Evolutionary conservation across 2,329 filamentous ascomycete species (phyloP), one percentile per base, ranked within the genome.

Genomic region (Zymoseptoria crescenta): DNA sequence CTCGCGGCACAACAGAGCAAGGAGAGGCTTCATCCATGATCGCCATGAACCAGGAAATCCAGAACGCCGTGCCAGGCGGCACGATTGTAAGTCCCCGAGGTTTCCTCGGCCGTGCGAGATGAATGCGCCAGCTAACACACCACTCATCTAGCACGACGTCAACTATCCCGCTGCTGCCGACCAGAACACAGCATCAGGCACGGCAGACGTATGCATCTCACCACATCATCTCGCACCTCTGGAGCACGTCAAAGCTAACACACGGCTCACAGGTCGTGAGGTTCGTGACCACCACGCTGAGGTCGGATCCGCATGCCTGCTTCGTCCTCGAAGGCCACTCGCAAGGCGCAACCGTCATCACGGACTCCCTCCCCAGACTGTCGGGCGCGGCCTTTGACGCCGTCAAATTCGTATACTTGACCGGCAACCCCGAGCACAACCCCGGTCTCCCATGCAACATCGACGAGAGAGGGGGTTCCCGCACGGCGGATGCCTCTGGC

Each of bases 271-370:
- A 60, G 56, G 74, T 74, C 54, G 56, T 75, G 63, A 67, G 70
- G 62, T 63, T 72, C n/a, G 66, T 75, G 59, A 60, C 59, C 3
- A 59, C 57, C 10, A 68, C 64, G 5, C 65, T 74, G 1, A n/a
- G 30, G 0, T 53, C 63, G 0, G 65, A 62, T 48, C 67, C 72
- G 1, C 64, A 67, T 35, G 66, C 68, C 53, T 75, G 73, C 61
- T 74, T 74, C 59, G 69, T 74, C 53, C 67, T 75, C 1, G 68
- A 74, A 55, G 73, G 73, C 19, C 74, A 74, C 64, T 72, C 68
- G 2, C 73, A 74, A 59, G 73, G 71, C 20, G 73, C 73, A 1
- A 67, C 70, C 7, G 73, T 72, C 0, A 74, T 73, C 0, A 68
- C 71, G 4, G 68, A 72, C 49, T 73, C 72, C 8, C 55, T 75